These are phyloP conservation scores for Oryza rufipogon DNA, from an alignment of 176 grass and related monocot genomes.

Conservation along the genomic window DNA sequence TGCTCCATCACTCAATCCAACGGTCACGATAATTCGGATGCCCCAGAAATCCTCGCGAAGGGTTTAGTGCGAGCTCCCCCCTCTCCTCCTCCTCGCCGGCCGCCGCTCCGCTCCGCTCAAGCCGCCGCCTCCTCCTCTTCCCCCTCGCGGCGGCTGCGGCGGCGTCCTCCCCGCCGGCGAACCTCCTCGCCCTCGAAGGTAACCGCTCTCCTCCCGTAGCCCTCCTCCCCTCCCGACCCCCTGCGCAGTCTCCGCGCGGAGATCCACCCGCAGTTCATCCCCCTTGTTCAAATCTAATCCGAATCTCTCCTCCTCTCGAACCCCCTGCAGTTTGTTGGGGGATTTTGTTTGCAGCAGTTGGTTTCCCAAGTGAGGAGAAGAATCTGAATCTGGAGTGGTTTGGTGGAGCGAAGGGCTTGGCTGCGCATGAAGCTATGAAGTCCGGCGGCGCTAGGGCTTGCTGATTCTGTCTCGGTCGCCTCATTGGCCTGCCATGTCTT, in stretches of 20 bases:
- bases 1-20: not conserved
- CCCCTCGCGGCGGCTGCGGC: not conserved
- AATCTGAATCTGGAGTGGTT: not conserved
- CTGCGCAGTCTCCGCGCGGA: not conserved
- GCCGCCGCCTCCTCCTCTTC: not conserved
- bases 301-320: not conserved
- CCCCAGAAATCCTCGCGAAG: not conserved
- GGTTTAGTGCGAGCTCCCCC: not conserved
- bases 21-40: not conserved
- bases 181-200: not conserved
- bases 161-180: not conserved
- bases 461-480: not conserved
- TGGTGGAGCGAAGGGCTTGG: not conserved
- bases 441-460: not conserved
- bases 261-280: not conserved
- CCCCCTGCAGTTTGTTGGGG: not conserved
- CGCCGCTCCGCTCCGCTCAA: not conserved
- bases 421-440: not conserved
- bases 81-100: not conserved
- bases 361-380: not conserved
- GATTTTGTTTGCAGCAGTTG: not conserved
- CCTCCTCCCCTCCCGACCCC: not conserved
- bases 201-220: not conserved
- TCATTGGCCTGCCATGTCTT: conserved; percentile 11
- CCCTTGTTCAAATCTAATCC: not conserved